Evolutionary conservation across 768 basidiomycete genomes (phyloP), one percentile per base, ranked within the genome.

Genomic region (Tubosaeta sp.): DNA sequence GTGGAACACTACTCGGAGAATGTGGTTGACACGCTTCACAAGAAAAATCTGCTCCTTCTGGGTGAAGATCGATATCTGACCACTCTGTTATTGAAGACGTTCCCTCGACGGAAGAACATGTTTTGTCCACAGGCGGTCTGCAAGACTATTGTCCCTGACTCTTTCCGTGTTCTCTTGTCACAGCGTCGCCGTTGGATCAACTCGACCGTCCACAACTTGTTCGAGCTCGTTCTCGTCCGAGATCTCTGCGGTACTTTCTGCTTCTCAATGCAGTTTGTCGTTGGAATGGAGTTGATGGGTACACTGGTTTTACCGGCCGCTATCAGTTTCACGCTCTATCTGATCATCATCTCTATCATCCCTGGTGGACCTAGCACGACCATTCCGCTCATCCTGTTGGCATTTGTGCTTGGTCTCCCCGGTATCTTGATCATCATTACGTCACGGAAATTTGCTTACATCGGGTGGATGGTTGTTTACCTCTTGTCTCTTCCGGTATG

Each of bases 191-290:
- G 96, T 56, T 99, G 96, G 96, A 99, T 99, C 74, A 99, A 98
- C 74, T 97, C 94, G 50, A 99, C 95, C 0, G 86, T 98, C 34
- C 96, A 99, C 74, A 99, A 99, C 63, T 75, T 98, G 38, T 87
- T 89, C n/a, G 95, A 98, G 66, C 77, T 99, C 51, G 71, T 98
- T 29, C 79, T 97, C 44, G 95, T 99, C 22, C 84, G 94, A 21
- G 96, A 99, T 69, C 82, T 98, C n/a, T 99, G 95, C 59, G 96
- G 96, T 42, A 97, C 94, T 3, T 99, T 98, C 85, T 99, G 96
- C 76, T 98, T 99, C 82, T 94, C 92, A 11, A 97, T 97, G 95
- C 94, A 96, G 75, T 97, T 97, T 65, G 93, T 97, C 59, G 92
- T 95, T 31, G 94, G 88, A 67, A 99, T 99, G 94, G 96, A 99